Percentiles rank a stretch among this genome's conserved stretches.
These are phyloP conservation scores for Solanum chaucha DNA, from an alignment of 257 asterid species.

Conservation along the genomic window DNA sequence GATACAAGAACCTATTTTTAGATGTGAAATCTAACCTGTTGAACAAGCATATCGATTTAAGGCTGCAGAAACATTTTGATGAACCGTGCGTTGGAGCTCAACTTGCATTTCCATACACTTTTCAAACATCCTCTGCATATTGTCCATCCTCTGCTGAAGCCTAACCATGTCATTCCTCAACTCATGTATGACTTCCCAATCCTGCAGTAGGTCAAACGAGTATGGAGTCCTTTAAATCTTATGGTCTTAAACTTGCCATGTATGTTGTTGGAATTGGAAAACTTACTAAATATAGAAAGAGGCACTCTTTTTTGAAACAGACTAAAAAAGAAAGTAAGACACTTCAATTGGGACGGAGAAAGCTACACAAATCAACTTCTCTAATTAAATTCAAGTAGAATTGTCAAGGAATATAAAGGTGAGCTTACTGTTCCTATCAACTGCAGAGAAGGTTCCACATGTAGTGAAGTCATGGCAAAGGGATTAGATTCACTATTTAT, in stretches of 20 bases:
- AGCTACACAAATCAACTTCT: neutral
- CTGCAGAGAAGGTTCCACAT: constrained; percentile 21
- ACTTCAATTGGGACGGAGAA: neutral
- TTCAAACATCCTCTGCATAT: constrained; percentile 72
- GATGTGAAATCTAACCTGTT: constrained; percentile 26
- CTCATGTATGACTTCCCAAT: constrained; percentile 59
- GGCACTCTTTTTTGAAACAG: neutral
- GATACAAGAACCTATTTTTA: neutral
- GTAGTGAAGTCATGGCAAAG: constrained; percentile 20
- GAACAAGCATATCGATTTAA: constrained; percentile 40
- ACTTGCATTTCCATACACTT: constrained; percentile 83
- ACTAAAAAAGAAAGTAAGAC: neutral
- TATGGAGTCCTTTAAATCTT: neutral
- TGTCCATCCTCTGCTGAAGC: constrained; percentile 67
- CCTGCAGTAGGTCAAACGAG: constrained; percentile 21
- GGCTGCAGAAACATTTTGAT: constrained; percentile 80
- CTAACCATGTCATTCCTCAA: constrained; percentile 59
- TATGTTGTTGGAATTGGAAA: neutral
- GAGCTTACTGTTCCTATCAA: constrained; percentile 2
- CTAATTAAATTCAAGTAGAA: neutral
- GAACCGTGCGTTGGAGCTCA: constrained; percentile 59
- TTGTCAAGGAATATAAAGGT: neutral
- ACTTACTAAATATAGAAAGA: neutral
- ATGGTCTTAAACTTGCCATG: neutral
- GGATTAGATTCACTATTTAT: constrained; percentile 23